phyloP scores from a whole-genome alignment of 2,329 filamentous ascomycete species.

The Podosphaera xanthii region DNA sequence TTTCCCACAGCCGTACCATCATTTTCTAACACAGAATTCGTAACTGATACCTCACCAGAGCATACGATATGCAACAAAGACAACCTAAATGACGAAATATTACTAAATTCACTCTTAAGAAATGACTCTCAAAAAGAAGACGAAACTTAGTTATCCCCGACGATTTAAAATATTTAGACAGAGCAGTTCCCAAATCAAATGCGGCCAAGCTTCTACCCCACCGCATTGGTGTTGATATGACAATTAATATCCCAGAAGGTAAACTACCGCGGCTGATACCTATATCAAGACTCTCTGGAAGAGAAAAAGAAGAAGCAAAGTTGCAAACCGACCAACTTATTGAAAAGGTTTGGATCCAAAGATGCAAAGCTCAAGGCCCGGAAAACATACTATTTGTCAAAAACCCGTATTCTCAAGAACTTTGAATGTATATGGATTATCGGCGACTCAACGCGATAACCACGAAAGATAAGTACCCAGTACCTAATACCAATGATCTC shows the following conservation, averaged over 20 bases:
- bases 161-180: background rate
- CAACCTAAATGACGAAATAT: background rate
- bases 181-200: too few species aligned
- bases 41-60: background rate
- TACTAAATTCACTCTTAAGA: background rate
- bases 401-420: background rate
- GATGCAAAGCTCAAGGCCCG: background rate
- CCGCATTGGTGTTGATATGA: background rate
- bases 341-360: too few species aligned
- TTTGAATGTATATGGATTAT: background rate
- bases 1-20: too few species aligned
- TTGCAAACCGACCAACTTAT: background rate
- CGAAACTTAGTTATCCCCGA: background rate
- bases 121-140: background rate
- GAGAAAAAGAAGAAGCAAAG: background rate
- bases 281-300: background rate
- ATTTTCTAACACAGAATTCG: too few species aligned
- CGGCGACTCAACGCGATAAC: background rate
- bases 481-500: background rate
- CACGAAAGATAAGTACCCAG: slow-evolving; percentile 1
- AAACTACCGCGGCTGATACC: background rate
- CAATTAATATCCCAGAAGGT: background rate
- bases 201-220: too few species aligned
- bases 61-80: background rate
- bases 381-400: background rate